Evolutionary conservation across 1,284 basidiomycete species (phyloP).

Genomic region (Sphagnurus paluster): DNA sequence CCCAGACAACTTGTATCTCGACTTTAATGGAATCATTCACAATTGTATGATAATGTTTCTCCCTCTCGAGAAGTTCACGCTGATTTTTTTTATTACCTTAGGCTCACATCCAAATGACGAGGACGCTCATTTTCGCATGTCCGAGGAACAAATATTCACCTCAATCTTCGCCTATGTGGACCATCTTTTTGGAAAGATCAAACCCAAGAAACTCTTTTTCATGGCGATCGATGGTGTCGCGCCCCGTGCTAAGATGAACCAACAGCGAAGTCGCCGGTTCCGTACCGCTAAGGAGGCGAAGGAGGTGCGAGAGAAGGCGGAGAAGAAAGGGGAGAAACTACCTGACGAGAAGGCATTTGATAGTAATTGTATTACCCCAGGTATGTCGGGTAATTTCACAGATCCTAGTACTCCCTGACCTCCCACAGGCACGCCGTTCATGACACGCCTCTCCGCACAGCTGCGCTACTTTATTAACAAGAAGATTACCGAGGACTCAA

Average conservation of each 20-base stretch:
- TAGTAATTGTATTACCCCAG: constrained; percentile 98
- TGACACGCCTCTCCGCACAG: constrained; percentile 89
- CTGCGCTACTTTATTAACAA: constrained; percentile 96
- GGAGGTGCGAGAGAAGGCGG: constrained; percentile 86
- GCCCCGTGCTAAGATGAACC: constrained; percentile 99
- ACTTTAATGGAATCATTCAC: constrained; percentile 99
- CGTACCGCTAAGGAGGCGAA: constrained; percentile 92
- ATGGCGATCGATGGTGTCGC: constrained; percentile 99
- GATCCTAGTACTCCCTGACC: constrained; percentile 4
- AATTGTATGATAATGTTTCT: constrained; percentile 62
- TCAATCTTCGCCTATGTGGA: constrained; percentile 98
- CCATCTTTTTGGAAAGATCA: constrained; percentile 95
- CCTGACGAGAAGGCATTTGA: constrained; percentile 96
- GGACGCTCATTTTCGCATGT: constrained; percentile 92
- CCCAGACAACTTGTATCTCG: constrained; percentile 86
- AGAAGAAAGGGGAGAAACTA: constrained; percentile 86
- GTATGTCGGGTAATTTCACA: constrained; percentile 45
- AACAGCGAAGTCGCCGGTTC: constrained; percentile 94
- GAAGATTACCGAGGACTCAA: constrained; percentile 93
- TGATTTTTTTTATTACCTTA: constrained; percentile 24
- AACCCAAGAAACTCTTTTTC: constrained; percentile 95
- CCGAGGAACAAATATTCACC: constrained; percentile 97
- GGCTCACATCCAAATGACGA: constrained; percentile 93
- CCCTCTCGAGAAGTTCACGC: too few relatives aligned
- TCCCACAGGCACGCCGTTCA: constrained; percentile 81